Conservation (phyloP, 345 rosid species). For the Chamaenerion angustifolium region DNA sequence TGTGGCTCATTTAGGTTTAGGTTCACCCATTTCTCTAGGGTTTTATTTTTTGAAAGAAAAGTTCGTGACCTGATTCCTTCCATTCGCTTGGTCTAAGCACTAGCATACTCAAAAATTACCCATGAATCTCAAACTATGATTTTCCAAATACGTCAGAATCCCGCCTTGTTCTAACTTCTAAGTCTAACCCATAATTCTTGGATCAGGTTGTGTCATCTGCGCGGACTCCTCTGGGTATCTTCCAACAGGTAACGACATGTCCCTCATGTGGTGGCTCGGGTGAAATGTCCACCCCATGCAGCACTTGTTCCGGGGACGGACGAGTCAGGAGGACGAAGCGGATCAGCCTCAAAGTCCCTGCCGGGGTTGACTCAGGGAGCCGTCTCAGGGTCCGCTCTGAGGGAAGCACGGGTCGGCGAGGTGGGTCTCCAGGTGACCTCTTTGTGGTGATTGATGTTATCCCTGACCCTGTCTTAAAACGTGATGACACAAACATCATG, state of each 20-base stretch:
- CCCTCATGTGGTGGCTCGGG: slow-evolving; percentile 74
- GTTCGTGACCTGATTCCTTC: too few species aligned
- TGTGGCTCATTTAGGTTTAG: too few species aligned
- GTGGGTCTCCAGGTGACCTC: slow-evolving; percentile 88
- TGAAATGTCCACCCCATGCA: slow-evolving; percentile 61
- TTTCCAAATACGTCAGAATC: too few species aligned
- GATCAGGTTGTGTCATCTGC: slow-evolving; percentile 56
- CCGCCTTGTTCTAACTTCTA: too few species aligned
- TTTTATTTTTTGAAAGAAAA: too few species aligned
- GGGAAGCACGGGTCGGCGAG: slow-evolving; percentile 88
- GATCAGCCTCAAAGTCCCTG: slow-evolving; percentile 84
- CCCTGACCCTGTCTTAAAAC: slow-evolving; percentile 72
- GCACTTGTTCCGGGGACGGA: slow-evolving; percentile 80
- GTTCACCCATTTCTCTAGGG: too few species aligned
- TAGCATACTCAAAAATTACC: too few species aligned
- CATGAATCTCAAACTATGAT: too few species aligned
- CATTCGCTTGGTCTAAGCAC: too few species aligned
- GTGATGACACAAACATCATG: slow-evolving; percentile 72
- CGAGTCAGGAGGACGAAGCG: slow-evolving; percentile 79
- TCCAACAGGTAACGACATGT: slow-evolving; percentile 96
- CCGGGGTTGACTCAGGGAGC: slow-evolving; percentile 95
- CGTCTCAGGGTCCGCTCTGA: slow-evolving; percentile 88
- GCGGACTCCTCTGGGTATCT: slow-evolving; percentile 86
- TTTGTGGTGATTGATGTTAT: slow-evolving; percentile 73
- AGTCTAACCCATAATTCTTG: too few species aligned